Conservation (phyloP, 1,284 basidiomycete species). For the Sporisorium graminicola region DNA sequence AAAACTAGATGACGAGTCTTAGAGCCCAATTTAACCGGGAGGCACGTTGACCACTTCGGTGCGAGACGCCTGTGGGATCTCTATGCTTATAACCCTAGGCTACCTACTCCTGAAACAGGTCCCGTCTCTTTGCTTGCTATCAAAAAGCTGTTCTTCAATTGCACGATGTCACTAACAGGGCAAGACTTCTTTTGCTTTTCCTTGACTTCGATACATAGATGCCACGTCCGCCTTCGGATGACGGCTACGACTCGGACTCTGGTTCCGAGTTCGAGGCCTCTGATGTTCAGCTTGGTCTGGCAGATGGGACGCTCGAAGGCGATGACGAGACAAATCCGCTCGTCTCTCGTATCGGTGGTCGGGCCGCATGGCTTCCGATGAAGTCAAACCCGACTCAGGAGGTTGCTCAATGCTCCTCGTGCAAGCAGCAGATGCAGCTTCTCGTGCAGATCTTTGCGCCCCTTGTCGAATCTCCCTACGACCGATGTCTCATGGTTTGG, state of each 20-base stretch:
- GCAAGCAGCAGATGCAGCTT: constrained; percentile 65
- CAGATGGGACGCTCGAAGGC: constrained; percentile 62
- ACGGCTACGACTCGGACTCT: constrained; percentile 60
- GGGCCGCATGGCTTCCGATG: constrained; percentile 63
- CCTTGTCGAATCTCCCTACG: constrained; percentile 63
- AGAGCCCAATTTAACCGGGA: constrained; percentile 50
- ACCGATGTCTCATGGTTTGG: constrained; percentile 67
- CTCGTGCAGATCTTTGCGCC: constrained; percentile 69
- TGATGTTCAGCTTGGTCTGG: constrained; percentile 63
- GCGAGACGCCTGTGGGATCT: constrained; percentile 40
- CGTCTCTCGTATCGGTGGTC: constrained; percentile 67
- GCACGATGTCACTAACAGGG: constrained; percentile 11
- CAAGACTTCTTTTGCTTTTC: background rate
- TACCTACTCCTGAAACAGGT: constrained; percentile 59
- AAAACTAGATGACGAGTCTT: constrained; percentile 67
- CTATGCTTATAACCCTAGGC: constrained; percentile 63
- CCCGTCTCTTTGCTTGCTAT: background rate
- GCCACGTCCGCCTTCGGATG: constrained; percentile 52
- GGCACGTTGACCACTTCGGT: constrained; percentile 42
- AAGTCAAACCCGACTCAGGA: constrained; percentile 42
- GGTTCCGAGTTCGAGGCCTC: constrained; percentile 57
- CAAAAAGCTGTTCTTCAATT: background rate
- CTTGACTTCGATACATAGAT: constrained; percentile 24
- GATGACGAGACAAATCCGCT: constrained; percentile 67
- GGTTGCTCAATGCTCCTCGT: constrained; percentile 50